Evolutionary conservation across 2,329 filamentous ascomycete species (phyloP).

Genomic region (Cytospora piceae): DNA sequence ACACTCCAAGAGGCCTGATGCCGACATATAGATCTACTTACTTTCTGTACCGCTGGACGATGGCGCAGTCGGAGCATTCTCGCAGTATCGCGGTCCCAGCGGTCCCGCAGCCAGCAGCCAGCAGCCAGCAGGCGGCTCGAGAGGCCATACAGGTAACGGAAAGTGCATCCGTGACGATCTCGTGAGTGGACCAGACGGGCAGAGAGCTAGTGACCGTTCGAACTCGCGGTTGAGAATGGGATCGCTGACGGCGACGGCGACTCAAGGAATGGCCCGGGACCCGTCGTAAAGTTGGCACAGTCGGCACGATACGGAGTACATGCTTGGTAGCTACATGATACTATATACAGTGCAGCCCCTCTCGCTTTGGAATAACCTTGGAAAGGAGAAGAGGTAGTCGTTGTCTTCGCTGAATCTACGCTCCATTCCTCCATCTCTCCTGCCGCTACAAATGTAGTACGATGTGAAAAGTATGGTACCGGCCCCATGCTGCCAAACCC

Average conservation of each 20-base stretch:
- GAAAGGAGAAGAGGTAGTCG: not conserved
- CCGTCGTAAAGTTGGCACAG: not conserved
- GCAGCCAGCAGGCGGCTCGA: not conserved
- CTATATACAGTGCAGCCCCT: not conserved
- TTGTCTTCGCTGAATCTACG: not conserved
- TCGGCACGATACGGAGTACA: not conserved
- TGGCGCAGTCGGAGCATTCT: no score
- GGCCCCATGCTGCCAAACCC: not conserved
- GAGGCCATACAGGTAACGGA: not conserved
- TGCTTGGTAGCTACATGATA: not conserved
- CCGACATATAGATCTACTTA: not conserved
- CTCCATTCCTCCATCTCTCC: not conserved
- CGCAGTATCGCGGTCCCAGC: not conserved
- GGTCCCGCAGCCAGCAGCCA: not conserved
- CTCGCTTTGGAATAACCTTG: not conserved
- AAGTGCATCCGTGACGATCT: constrained; percentile 4
- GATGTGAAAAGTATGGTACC: not conserved
- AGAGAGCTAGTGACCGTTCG: not conserved
- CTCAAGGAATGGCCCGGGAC: not conserved
- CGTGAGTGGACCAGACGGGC: not conserved
- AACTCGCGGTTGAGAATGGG: constrained; percentile 1
- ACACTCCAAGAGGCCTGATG: not conserved
- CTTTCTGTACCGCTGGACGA: not conserved
- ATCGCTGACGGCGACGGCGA: not conserved
- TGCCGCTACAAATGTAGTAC: not conserved